Evolutionary conservation across 139 green algal species (phyloP), one percentile per base, ranked within the genome.

Genomic region (Asterochloris sp.): DNA sequence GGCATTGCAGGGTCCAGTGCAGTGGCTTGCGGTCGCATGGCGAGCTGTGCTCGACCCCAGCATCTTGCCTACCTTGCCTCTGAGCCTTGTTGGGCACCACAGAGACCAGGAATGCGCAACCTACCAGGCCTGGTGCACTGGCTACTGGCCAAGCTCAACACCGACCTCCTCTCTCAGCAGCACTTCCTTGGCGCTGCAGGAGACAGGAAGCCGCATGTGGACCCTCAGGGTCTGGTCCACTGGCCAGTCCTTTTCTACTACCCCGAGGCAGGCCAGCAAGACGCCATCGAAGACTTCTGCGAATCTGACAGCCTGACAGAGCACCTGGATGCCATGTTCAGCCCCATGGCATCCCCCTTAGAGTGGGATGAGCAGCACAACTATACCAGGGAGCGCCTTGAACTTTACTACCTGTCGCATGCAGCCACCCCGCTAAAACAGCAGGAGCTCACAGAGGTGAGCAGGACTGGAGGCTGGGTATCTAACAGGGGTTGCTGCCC

Each of bases 171-270:
- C 67, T 8, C 67, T 24, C 67, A 27, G 21, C 67, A 23, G 1
- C 67, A 24, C 66, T 1, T 19, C 26, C 0, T 10, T 54, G 29
- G 54, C 71, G 28, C 24, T 69, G 71, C 86, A 88, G 89, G 83
- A 10, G 68, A 82, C 62, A 78, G 77, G 23, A 90, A 89, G 85
- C 92, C 94, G 11, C 78, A 66, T 17, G 61, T 97, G 47, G 87
- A 94, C 21, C 79, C 73, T 6, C 83, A 91, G 1, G 88, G 90
- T 15, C 28, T 85, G 17, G 63, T 97, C 76, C 89, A 92, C 80
- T 98, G 93, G 93, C 95, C 96, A 0, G 89, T 96, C 69, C 67
- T 98, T 82, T 89, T 98, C 73, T 86, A 98, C 69, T 98, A 98
- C 85, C 92, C 93, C 0, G 95, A 98, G 83, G 85, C 74, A 62